These are phyloP conservation scores for Dendrothele bispora DNA, from an alignment of 768 basidiomycete genomes.

Conservation along the genomic window DNA sequence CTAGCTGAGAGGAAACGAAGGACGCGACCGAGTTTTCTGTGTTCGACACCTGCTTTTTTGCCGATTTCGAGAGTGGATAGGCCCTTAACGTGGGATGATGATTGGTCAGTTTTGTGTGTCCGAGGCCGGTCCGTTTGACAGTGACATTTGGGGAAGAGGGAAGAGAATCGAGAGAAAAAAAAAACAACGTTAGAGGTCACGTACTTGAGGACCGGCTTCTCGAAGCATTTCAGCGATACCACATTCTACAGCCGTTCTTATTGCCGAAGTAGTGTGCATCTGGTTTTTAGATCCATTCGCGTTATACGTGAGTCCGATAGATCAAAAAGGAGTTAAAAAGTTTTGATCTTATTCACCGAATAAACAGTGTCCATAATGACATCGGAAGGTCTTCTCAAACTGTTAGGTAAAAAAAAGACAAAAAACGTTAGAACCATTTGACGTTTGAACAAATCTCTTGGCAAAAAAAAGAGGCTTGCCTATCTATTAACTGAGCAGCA, in stretches of 20 bases:
- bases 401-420: not conserved
- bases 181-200: not conserved
- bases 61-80: slow-evolving; percentile 27
- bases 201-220: slow-evolving; percentile 23
- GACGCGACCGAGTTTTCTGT: slow-evolving; percentile 24
- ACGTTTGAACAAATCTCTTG: no score
- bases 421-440: not conserved
- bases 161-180: no score
- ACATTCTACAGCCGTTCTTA: not conserved
- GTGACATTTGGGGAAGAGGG: no score
- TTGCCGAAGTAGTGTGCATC: not conserved
- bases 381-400: not conserved
- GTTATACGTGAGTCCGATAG: not conserved
- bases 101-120: no score
- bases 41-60: slow-evolving; percentile 11
- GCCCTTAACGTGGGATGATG: no score
- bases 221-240: slow-evolving; percentile 23
- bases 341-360: not conserved
- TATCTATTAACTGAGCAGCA: not conserved
- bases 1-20: slow-evolving; percentile 24
- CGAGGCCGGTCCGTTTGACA: no score
- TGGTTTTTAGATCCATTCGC: no score
- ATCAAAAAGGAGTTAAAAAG: no score
- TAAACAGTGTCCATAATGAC: not conserved
- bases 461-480: not conserved